A percentile compares a stretch with the other conserved stretches of the same genome.
These are phyloP conservation scores for Elaeis oleifera DNA, from an alignment of 202 grass and related monocot genomes.

Conservation along the genomic window DNA sequence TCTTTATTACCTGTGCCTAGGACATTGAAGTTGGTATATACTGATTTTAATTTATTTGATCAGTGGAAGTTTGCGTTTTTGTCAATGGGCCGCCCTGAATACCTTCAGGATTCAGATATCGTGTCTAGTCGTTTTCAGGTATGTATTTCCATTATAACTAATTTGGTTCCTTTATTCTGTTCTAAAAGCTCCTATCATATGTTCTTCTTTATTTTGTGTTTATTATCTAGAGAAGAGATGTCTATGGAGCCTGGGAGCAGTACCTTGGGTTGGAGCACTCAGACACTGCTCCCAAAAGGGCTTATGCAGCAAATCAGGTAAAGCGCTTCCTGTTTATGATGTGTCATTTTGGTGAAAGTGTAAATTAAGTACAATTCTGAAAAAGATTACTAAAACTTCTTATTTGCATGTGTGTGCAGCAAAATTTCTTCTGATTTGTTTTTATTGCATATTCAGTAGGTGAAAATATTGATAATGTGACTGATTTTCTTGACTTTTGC, in stretches of 20 bases:
- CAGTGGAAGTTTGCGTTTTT: slow-evolving; percentile 22
- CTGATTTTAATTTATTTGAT: not conserved
- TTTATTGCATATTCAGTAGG: too few species aligned
- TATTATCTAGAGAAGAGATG: slow-evolving; percentile 4
- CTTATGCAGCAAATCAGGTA: slow-evolving; percentile 16
- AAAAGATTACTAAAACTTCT: too few species aligned
- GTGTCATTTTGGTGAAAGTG: not conserved
- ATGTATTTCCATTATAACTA: not conserved
- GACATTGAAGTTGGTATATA: too few species aligned
- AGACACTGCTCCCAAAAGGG: slow-evolving; percentile 14
- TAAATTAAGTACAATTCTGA: too few species aligned
- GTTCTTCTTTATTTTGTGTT: not conserved
- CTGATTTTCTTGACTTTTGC: not conserved
- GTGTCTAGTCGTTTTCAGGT: slow-evolving; percentile 12
- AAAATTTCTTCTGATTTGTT: too few species aligned
- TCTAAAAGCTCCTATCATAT: too few species aligned
- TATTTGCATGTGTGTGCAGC: too few species aligned
- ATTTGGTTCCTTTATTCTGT: not conserved
- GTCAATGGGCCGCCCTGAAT: slow-evolving; percentile 10
- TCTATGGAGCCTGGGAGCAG: slow-evolving; percentile 20
- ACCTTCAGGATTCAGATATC: slow-evolving; percentile 11
- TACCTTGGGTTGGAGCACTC: slow-evolving; percentile 19
- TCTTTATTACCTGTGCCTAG: too few species aligned
- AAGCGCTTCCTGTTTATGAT: not conserved
- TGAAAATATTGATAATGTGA: too few species aligned